Base-by-base conservation (phyloP, 164 flowering plant species). In the Aristolochia contorta region DNA sequence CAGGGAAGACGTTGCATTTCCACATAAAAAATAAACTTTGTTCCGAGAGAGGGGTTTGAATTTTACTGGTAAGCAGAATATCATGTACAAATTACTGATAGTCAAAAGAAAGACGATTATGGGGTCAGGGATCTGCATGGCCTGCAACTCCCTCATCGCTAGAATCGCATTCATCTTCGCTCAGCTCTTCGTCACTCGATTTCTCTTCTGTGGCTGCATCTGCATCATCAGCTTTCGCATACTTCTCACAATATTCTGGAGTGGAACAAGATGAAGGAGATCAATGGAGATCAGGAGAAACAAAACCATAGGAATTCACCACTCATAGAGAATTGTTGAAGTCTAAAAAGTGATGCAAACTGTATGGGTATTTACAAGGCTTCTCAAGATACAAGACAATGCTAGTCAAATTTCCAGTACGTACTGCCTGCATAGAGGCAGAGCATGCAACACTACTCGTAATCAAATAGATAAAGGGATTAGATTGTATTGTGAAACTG, bases 231-330 rank as follows among this genome's bases (percentile, higher is more conserved):
- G 82, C 78, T 65, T 82, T 83, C 2, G 91, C 91, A 70, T 81
- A 83, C 66, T 76, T 80, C 65, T 83, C 80, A 54, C 83, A 74
- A 48, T 78, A 82, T 63, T 85, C 91, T 85, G 75, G 57, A 59
- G 25, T 45, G 16, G 41, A 52, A 19, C 24, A 59, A 22, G 7
- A 19, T n/a, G 25, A n/a, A 12, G 8, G 30, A 16, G 20, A 56
- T 18, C 18, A 27, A 16, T 27, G 59, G 21, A 56, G 20, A 56
- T 54, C 30, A 27, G 30, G 30, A 19, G 19, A 24, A 4, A 32
- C 18, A 18, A 15, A 19, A 30, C 32, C 7, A 20, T 1, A 4
- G 30, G 30, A 37, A 8, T n/a, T 10, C 43, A 37, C 43, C 43
- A 3, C 43, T 37, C 12, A 6, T 7, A 3, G 1, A 37, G 7